A percentile compares a stretch with the other conserved stretches of the same genome.
Conservation (phyloP, 1,284 basidiomycete genomes). For the Boletus mariae region DNA sequence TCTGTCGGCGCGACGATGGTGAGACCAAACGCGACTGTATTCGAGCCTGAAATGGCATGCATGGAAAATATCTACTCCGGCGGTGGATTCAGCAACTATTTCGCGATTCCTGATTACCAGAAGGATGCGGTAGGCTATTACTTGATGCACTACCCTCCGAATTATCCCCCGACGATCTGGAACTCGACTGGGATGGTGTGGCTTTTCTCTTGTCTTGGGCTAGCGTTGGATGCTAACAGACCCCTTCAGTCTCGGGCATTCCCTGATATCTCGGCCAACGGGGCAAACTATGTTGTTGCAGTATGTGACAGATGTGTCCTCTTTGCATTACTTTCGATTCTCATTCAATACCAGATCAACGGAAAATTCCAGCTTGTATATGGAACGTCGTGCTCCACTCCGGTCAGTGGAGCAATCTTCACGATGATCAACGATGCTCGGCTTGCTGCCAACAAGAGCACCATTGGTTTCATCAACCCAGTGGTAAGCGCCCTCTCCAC, state of each 20-base stretch:
- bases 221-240: background rate
- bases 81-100: slow-evolving; percentile 45
- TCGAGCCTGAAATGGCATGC: slow-evolving; percentile 31
- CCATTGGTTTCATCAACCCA: slow-evolving; percentile 41
- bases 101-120: slow-evolving; percentile 39
- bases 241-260: slow-evolving; percentile 34
- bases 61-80: slow-evolving; percentile 35
- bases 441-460: slow-evolving; percentile 34
- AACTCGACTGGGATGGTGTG: slow-evolving; percentile 45
- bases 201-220: background rate
- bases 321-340: background rate
- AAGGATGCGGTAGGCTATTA: slow-evolving; percentile 20
- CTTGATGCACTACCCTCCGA: slow-evolving; percentile 22
- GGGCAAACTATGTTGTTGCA: slow-evolving; percentile 41
- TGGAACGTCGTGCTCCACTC: slow-evolving; percentile 38
- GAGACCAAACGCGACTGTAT: slow-evolving; percentile 31
- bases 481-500: slow-evolving; percentile 15
- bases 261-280: slow-evolving; percentile 41
- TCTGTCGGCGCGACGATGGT: slow-evolving; percentile 47
- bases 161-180: slow-evolving; percentile 37
- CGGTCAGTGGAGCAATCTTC: slow-evolving; percentile 40
- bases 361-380: slow-evolving; percentile 34
- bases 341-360: slow-evolving; percentile 21
- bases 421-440: slow-evolving; percentile 49
- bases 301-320: slow-evolving; percentile 7